Conservation (phyloP, 2,329 filamentous ascomycete genomes). For the Fusarium verticillioides region DNA sequence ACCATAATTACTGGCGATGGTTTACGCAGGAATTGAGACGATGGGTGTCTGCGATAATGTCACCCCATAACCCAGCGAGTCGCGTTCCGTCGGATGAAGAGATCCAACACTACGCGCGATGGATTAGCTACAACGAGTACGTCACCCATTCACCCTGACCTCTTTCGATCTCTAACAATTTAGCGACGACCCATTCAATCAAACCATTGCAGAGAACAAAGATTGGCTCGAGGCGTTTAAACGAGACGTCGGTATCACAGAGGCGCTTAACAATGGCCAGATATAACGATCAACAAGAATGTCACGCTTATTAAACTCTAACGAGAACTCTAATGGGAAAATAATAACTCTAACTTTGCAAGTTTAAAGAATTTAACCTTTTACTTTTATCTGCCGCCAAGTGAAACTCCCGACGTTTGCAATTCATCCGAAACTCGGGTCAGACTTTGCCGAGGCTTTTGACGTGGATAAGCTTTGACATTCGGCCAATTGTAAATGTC, state of each 20-base stretch:
- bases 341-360: accelerated
- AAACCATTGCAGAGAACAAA: conserved; percentile 41
- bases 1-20: conserved; percentile 41
- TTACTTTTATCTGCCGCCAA: neutral
- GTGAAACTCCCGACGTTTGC: neutral
- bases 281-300: neutral
- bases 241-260: conserved; percentile 35
- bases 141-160: no score
- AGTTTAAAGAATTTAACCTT: neutral
- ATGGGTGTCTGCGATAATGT: conserved; percentile 43
- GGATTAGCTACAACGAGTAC: conserved; percentile 44
- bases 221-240: conserved; percentile 43
- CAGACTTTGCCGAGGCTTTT: neutral
- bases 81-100: conserved; percentile 41
- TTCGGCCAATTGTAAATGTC: neutral
- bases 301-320: neutral
- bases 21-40: conserved; percentile 37
- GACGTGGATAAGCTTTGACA: neutral
- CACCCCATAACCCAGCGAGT: conserved; percentile 38
- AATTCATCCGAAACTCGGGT: neutral
- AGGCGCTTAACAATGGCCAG: neutral
- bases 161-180: conserved; percentile 17
- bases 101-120: conserved; percentile 44
- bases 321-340: neutral
- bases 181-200: conserved; percentile 44